Evolutionary conservation across 192 early-diverging fungal species (phyloP).

Genomic region (Entomortierella chlamydospora): DNA sequence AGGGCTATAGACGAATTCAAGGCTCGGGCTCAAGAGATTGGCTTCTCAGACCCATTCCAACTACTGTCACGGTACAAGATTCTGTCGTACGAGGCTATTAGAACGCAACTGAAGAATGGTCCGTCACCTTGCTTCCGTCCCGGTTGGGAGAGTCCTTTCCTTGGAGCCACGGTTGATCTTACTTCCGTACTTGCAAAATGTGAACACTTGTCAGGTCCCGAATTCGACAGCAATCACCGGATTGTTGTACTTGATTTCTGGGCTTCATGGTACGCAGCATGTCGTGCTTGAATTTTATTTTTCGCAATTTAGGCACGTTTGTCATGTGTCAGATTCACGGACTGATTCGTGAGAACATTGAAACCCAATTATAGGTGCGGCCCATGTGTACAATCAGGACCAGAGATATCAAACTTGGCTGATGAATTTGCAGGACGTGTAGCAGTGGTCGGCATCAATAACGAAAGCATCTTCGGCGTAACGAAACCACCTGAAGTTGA

Average conservation of each 20-base stretch:
- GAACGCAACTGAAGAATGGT: constrained; percentile 33
- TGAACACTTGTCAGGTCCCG: constrained; percentile 25
- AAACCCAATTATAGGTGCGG: constrained; percentile 49
- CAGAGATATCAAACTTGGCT: constrained; percentile 34
- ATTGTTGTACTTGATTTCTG: constrained; percentile 43
- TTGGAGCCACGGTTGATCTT: constrained; percentile 15
- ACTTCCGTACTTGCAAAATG: constrained; percentile 11
- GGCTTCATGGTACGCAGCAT: constrained; percentile 31
- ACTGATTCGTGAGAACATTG: no score
- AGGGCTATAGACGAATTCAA: constrained; percentile 40
- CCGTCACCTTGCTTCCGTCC: constrained; percentile 38
- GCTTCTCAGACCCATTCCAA: constrained; percentile 39
- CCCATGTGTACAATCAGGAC: constrained; percentile 40
- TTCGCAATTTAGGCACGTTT: no score
- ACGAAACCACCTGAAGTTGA: constrained; percentile 16
- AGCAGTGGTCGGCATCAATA: constrained; percentile 43
- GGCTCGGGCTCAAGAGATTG: constrained; percentile 24
- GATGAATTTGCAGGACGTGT: constrained; percentile 31
- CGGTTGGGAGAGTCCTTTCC: constrained; percentile 34
- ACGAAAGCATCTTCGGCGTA: constrained; percentile 44
- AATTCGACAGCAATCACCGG: constrained; percentile 7
- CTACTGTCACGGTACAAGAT: constrained; percentile 33
- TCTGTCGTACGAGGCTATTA: constrained; percentile 27
- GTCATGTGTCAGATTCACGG: no score
- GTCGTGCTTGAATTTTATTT: neutral